Conservation (phyloP, 805 yeast genomes). For the Cyberlindnera suaveolens region DNA sequence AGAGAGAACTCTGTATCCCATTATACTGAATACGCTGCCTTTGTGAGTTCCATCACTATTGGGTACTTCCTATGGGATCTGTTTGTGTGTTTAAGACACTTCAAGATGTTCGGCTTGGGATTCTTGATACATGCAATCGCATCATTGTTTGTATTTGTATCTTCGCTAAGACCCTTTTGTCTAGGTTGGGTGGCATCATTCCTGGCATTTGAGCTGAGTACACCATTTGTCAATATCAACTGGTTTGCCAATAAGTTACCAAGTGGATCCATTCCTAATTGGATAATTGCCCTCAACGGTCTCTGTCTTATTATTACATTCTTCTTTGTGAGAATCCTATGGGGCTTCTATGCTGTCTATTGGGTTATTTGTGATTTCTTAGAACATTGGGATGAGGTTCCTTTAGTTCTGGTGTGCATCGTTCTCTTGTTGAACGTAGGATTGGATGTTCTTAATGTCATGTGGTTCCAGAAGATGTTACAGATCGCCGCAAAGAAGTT, state of each 20-base stretch:
- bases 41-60: constrained; percentile 62
- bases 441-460: constrained; percentile 62
- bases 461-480: constrained; percentile 90
- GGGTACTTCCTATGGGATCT: constrained; percentile 95
- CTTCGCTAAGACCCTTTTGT: constrained; percentile 65
- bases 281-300: constrained; percentile 61
- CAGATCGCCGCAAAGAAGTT: constrained; percentile 56
- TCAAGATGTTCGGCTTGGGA: constrained; percentile 68
- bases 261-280: constrained; percentile 51
- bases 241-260: constrained; percentile 87
- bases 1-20: constrained; percentile 53
- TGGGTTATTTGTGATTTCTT: constrained; percentile 43
- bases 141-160: constrained; percentile 65
- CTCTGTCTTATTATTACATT: constrained; percentile 59
- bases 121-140: constrained; percentile 81
- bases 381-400: constrained; percentile 37
- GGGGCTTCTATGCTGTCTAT: constrained; percentile 79
- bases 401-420: constrained; percentile 39
- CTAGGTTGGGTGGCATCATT: constrained; percentile 80
- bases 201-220: constrained; percentile 78
- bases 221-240: constrained; percentile 91
- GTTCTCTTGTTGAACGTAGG: constrained; percentile 54
- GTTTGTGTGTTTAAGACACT: constrained; percentile 57
- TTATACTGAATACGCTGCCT: constrained; percentile 66
- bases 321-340: constrained; percentile 69